Conservation (phyloP, 2,329 filamentous ascomycete genomes). For the Malbranchea cinnamomea region DNA sequence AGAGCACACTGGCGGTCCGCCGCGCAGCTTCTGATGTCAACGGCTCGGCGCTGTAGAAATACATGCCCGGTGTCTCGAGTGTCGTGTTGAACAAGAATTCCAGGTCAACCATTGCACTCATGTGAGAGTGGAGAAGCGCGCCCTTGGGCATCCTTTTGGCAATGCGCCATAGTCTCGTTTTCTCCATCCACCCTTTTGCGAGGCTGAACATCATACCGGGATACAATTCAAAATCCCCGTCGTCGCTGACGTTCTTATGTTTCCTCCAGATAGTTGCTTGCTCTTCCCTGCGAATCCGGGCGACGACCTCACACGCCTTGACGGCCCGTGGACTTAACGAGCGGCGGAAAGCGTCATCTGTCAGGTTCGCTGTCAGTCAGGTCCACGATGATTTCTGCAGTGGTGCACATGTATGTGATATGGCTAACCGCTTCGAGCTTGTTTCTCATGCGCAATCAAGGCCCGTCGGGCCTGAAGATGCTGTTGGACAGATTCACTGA, state of each 20-base stretch:
- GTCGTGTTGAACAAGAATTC: conserved; percentile 63
- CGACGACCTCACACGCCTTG: conserved; percentile 65
- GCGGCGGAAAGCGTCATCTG: conserved; percentile 20
- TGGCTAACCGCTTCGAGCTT: conserved; percentile 8
- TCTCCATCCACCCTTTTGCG: conserved; percentile 73
- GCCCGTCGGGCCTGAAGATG: conserved; percentile 4
- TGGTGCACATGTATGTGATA: not conserved
- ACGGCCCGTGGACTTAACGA: conserved; percentile 62
- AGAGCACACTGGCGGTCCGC: conserved; percentile 42
- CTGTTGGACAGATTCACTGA: conserved; percentile 3
- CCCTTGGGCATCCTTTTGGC: conserved; percentile 82
- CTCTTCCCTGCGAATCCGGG: conserved; percentile 65
- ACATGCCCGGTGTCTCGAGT: conserved; percentile 56
- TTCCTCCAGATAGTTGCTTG: conserved; percentile 61
- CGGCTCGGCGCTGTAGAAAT: conserved; percentile 45
- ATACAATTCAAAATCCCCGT: conserved; percentile 49
- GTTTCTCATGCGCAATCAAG: conserved; percentile 8
- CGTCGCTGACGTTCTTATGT: conserved; percentile 53
- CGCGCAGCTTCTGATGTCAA: conserved; percentile 41
- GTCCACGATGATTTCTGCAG: not conserved
- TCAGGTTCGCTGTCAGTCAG: conserved; percentile 1
- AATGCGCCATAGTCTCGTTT: conserved; percentile 72
- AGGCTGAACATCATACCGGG: conserved; percentile 90
- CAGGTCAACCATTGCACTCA: conserved; percentile 83
- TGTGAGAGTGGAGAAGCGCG: conserved; percentile 63